Conservation (phyloP, 306 rosid species). For the Gleditsia sinensis region DNA sequence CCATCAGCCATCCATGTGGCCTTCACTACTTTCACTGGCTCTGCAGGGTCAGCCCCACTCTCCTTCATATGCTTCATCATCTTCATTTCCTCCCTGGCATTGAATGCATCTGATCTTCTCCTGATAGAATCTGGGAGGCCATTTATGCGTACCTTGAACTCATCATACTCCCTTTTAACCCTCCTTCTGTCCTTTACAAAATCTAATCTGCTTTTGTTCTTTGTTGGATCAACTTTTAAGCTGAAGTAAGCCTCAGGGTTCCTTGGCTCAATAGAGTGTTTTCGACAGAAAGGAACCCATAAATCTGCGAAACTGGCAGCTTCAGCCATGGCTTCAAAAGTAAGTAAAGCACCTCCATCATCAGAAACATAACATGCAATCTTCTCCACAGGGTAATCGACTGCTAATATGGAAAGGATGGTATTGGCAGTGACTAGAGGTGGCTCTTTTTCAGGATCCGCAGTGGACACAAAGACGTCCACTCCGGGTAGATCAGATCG, state of each 20-base stretch:
- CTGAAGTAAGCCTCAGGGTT: slow-evolving; percentile 51
- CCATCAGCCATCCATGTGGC: slow-evolving; percentile 73
- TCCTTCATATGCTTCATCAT: slow-evolving; percentile 55
- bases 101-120: slow-evolving; percentile 62
- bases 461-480: slow-evolving; percentile 54
- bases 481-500: slow-evolving; percentile 53
- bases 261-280: slow-evolving; percentile 55
- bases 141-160: slow-evolving; percentile 57
- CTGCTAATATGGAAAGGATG: slow-evolving; percentile 53
- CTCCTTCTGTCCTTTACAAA: slow-evolving; percentile 59
- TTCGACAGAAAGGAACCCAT: slow-evolving; percentile 63
- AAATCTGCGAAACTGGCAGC: slow-evolving; percentile 62
- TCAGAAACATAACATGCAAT: slow-evolving; percentile 54
- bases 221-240: slow-evolving; percentile 54
- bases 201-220: slow-evolving; percentile 51
- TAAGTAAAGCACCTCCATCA: slow-evolving; percentile 58
- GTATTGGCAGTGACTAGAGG: slow-evolving; percentile 54
- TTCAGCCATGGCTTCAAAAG: slow-evolving; percentile 65
- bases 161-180: slow-evolving; percentile 61
- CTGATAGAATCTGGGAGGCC: slow-evolving; percentile 57
- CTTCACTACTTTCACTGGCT: slow-evolving; percentile 44
- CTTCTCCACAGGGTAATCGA: slow-evolving; percentile 61
- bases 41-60: slow-evolving; percentile 44
- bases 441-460: slow-evolving; percentile 63
- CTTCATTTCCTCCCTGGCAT: slow-evolving; percentile 64